These are phyloP conservation scores for Phytophthora brassicae DNA, from an alignment of 352 stramenopile species.

Conservation along the genomic window DNA sequence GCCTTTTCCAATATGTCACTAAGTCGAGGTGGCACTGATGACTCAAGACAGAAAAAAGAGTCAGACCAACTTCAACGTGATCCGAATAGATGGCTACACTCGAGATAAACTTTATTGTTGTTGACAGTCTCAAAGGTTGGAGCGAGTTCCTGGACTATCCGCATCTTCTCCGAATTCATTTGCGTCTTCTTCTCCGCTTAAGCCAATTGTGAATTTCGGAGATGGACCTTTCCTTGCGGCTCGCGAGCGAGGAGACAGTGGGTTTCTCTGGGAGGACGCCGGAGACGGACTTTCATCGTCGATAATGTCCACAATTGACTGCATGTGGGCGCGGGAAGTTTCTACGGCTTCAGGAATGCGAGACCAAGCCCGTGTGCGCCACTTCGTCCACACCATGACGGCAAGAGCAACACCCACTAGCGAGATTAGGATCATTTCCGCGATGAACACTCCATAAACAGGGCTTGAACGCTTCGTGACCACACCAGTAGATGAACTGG, in stretches of 20 bases:
- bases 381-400: slow-evolving; percentile 49
- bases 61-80: slow-evolving; percentile 9
- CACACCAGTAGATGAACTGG: slow-evolving; percentile 1
- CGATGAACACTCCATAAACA: slow-evolving; percentile 44
- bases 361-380: slow-evolving; percentile 60
- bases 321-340: slow-evolving; percentile 28
- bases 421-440: slow-evolving; percentile 51
- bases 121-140: slow-evolving; percentile 5
- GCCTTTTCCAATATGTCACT: not conserved
- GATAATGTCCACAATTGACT: slow-evolving; percentile 27
- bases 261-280: slow-evolving; percentile 20
- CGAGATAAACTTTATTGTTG: not conserved
- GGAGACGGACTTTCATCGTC: slow-evolving; percentile 8
- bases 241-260: slow-evolving; percentile 35
- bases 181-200: slow-evolving; percentile 39
- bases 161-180: slow-evolving; percentile 22
- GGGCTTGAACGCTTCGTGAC: slow-evolving; percentile 22
- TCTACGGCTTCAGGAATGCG: slow-evolving; percentile 40
- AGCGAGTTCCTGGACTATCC: slow-evolving; percentile 4
- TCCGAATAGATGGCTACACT: slow-evolving; percentile 1
- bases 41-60: no score
- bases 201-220: slow-evolving; percentile 54
- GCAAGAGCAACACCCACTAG: slow-evolving; percentile 56
- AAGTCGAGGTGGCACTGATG: slow-evolving; percentile 10
- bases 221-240: slow-evolving; percentile 26